These are phyloP conservation scores for Secale cereale DNA, from an alignment of 176 grass and related monocot genomes.

Conservation along the genomic window DNA sequence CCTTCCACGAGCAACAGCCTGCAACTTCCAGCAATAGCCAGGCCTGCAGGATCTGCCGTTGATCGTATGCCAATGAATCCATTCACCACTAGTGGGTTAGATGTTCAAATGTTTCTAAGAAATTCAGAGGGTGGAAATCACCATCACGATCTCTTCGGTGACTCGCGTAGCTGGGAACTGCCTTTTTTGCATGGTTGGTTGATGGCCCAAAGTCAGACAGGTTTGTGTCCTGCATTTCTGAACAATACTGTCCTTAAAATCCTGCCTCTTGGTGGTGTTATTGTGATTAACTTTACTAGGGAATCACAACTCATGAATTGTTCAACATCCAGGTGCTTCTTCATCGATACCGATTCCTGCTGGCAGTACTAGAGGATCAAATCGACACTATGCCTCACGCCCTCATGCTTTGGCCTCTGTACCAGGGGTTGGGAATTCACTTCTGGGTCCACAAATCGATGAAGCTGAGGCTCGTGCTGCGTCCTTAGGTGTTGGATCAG, in stretches of 20 bases:
- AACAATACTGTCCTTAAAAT: slow-evolving; percentile 37
- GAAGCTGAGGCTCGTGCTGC: slow-evolving; percentile 62
- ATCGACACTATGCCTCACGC: slow-evolving; percentile 33
- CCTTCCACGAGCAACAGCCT: slow-evolving; percentile 27
- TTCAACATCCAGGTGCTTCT: slow-evolving; percentile 40
- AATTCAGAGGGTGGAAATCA: slow-evolving; percentile 60
- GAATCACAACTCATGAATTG: slow-evolving; percentile 29
- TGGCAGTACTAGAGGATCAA: slow-evolving; percentile 45
- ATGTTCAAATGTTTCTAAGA: slow-evolving; percentile 85
- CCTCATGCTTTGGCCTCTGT: slow-evolving; percentile 34
- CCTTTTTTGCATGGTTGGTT: slow-evolving; percentile 92
- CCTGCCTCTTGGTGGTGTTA: slow-evolving; percentile 15
- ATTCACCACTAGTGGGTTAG: slow-evolving; percentile 40
- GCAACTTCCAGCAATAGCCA: slow-evolving; percentile 26
- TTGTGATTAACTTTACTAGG: slow-evolving; percentile 28
- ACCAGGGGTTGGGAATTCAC: slow-evolving; percentile 47
- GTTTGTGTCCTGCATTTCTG: slow-evolving; percentile 36
- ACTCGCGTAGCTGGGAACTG: slow-evolving; percentile 77
- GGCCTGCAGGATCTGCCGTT: slow-evolving; percentile 28
- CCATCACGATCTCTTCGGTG: slow-evolving; percentile 51
- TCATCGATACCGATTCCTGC: slow-evolving; percentile 33
- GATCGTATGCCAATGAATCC: slow-evolving; percentile 27
- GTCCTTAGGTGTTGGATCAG: slow-evolving; percentile 56
- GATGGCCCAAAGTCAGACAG: slow-evolving; percentile 71
- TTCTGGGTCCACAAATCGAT: slow-evolving; percentile 52